phyloP scores from a whole-genome alignment of 1,284 basidiomycete genomes.

The Papiliotrema terrestris region DNA sequence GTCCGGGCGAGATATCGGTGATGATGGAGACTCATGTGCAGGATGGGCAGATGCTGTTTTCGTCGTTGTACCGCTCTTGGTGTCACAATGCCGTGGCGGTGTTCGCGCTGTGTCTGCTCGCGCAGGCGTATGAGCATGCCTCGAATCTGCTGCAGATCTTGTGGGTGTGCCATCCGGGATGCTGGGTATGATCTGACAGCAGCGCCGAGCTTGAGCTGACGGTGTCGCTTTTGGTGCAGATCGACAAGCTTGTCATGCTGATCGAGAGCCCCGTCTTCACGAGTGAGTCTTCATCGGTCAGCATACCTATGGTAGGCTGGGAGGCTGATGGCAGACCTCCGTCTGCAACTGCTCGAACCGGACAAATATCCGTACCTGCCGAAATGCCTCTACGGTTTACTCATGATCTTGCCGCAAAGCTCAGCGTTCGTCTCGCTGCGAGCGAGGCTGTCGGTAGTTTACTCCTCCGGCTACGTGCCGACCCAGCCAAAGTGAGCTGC shows the following conservation, averaged over 20 bases:
- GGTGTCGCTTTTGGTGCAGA: slow-evolving; percentile 88
- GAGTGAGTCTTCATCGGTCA: slow-evolving; percentile 56
- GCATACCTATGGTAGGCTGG: neutral
- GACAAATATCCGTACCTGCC: slow-evolving; percentile 94
- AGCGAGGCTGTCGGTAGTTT: slow-evolving; percentile 90
- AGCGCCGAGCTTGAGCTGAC: slow-evolving; percentile 96
- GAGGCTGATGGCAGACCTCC: slow-evolving; percentile 60
- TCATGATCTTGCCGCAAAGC: slow-evolving; percentile 97
- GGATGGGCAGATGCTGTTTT: slow-evolving; percentile 89
- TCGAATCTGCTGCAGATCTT: slow-evolving; percentile 96
- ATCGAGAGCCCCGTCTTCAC: slow-evolving; percentile 99
- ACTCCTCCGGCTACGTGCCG: slow-evolving; percentile 88
- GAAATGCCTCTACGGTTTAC: slow-evolving; percentile 94
- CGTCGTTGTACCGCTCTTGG: slow-evolving; percentile 92
- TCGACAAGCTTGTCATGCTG: slow-evolving; percentile 96
- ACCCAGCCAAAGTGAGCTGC: slow-evolving; percentile 66
- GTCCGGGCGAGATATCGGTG: slow-evolving; percentile 19
- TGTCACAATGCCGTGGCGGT: slow-evolving; percentile 97
- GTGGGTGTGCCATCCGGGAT: slow-evolving; percentile 53
- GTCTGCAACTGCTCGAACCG: slow-evolving; percentile 92
- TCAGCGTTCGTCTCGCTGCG: slow-evolving; percentile 92
- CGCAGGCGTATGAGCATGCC: slow-evolving; percentile 98
- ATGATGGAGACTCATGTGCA: slow-evolving; percentile 45
- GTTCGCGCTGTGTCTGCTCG: slow-evolving; percentile 90
- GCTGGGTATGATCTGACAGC: neutral